These are phyloP conservation scores for Penicillium nucicola DNA, from an alignment of 495 filamentous ascomycete species.

Conservation along the genomic window DNA sequence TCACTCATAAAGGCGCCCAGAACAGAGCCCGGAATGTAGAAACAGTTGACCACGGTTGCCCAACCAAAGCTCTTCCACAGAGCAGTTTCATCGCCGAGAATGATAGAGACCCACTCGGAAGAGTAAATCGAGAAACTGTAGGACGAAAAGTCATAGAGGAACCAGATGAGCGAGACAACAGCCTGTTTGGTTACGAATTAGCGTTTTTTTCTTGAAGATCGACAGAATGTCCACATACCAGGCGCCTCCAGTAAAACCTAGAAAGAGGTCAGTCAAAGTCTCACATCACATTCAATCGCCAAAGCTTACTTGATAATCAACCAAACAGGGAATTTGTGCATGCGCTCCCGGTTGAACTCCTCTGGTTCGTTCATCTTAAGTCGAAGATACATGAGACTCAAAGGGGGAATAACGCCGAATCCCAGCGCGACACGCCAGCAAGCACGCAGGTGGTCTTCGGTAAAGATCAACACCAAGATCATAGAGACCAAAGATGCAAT, in stretches of 20 bases:
- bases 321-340: conserved; percentile 49
- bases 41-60: conserved; percentile 79
- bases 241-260: conserved; percentile 51
- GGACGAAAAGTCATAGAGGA: conserved; percentile 82
- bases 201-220: neutral
- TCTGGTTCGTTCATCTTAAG: conserved; percentile 78
- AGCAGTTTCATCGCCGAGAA: conserved; percentile 53
- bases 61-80: conserved; percentile 79
- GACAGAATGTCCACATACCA: conserved; percentile 23
- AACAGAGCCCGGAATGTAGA: conserved; percentile 81
- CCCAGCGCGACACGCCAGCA: conserved; percentile 78
- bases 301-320: conserved; percentile 48
- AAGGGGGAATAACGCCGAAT: conserved; percentile 74
- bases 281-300: neutral
- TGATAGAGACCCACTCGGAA: conserved; percentile 63
- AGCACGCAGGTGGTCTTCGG: conserved; percentile 64
- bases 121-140: conserved; percentile 83
- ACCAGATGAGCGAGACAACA: conserved; percentile 81
- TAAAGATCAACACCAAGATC: conserved; percentile 66
- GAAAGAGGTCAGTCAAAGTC: neutral
- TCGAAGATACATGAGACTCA: conserved; percentile 71
- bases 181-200: conserved; percentile 62
- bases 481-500: conserved; percentile 70
- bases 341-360: conserved; percentile 64
- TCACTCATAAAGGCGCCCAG: conserved; percentile 73